phyloP scores from a whole-genome alignment of 306 rosid genomes.

The Castanospermum australe region DNA sequence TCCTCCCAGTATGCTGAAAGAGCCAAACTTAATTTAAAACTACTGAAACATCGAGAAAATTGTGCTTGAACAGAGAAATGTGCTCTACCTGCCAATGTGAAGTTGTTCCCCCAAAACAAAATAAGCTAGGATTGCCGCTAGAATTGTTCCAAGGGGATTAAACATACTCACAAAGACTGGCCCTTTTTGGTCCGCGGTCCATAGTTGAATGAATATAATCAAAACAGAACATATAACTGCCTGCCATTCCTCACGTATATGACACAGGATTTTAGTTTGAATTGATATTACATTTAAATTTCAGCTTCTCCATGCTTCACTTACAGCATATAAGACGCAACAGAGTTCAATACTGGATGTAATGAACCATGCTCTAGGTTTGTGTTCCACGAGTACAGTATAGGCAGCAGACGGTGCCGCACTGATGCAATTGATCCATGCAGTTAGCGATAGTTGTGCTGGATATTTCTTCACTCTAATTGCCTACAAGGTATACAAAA shows the following conservation, averaged over 20 bases:
- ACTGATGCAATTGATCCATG: slow-evolving; percentile 43
- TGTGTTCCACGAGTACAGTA: slow-evolving; percentile 27
- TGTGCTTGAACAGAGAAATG: background rate
- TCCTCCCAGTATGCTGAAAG: slow-evolving; percentile 48
- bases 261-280: background rate
- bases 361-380: slow-evolving; percentile 29
- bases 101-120: slow-evolving; percentile 41
- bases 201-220: slow-evolving; percentile 34
- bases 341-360: slow-evolving; percentile 30
- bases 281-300: background rate
- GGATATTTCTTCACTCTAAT: slow-evolving; percentile 46
- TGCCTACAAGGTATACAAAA: slow-evolving; percentile 29
- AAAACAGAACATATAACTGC: slow-evolving; percentile 33
- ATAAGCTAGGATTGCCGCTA: slow-evolving; percentile 39
- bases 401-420: slow-evolving; percentile 46
- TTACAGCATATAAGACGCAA: slow-evolving; percentile 34
- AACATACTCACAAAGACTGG: slow-evolving; percentile 46
- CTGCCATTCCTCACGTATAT: slow-evolving; percentile 9
- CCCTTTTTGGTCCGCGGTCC: slow-evolving; percentile 37
- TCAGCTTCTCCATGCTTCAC: slow-evolving; percentile 17
- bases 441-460: slow-evolving; percentile 47
- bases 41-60: background rate
- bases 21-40: background rate
- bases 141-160: slow-evolving; percentile 34
- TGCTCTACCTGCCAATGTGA: slow-evolving; percentile 39